Percentiles rank a stretch among this genome's conserved stretches.
Evolutionary conservation across 192 early-diverging fungal genomes (phyloP).

Genomic region (Entrophospora sp.): DNA sequence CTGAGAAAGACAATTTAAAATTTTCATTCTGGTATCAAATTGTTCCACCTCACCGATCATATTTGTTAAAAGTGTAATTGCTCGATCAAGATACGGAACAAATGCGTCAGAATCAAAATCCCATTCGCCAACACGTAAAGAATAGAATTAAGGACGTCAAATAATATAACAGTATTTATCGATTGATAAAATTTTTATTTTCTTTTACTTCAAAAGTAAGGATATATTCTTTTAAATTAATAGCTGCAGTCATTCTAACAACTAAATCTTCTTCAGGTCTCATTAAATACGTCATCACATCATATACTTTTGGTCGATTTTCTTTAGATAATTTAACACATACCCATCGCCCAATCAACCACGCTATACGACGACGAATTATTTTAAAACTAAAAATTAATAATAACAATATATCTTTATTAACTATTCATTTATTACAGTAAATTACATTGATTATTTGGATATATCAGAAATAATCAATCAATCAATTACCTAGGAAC

Average conservation of each 20-base stretch:
- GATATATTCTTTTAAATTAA: conserved; percentile 54
- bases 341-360: conserved; percentile 83
- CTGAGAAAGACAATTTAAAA: conserved; percentile 63
- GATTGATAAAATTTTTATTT: too few species aligned
- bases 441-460: not conserved
- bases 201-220: too few species aligned
- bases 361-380: conserved; percentile 61
- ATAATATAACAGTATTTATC: too few species aligned
- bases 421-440: not conserved
- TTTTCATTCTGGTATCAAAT: conserved; percentile 65
- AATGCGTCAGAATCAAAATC: conserved; percentile 72
- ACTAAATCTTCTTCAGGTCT: conserved; percentile 64
- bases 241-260: conserved; percentile 69
- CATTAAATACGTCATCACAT: conserved; percentile 60
- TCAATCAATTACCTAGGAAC: conserved; percentile 34
- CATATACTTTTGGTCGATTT: conserved; percentile 58
- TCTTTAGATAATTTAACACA: conserved; percentile 61
- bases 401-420: not conserved
- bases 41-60: conserved; percentile 61
- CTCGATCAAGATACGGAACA: conserved; percentile 52
- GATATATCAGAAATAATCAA: not conserved
- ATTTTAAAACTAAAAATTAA: conserved; percentile 32
- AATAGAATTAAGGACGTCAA: conserved; percentile 4
- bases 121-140: conserved; percentile 59
- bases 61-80: conserved; percentile 46